A percentile compares a stretch with the other conserved stretches of the same genome.
Conservation (phyloP, 345 rosid genomes). For the Corchorus capsularis region DNA sequence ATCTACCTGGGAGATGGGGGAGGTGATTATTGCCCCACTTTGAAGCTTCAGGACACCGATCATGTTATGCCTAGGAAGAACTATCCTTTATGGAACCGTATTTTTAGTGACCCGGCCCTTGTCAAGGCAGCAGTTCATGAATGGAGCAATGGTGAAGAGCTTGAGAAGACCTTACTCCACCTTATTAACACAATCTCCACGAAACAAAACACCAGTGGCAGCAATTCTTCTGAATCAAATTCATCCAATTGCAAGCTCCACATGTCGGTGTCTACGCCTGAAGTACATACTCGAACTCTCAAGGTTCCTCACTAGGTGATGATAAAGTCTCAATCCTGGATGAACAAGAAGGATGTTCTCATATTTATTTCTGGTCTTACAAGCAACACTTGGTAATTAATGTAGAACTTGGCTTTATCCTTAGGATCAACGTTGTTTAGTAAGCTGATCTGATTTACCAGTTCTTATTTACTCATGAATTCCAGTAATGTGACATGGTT, state of each 20-base stretch:
- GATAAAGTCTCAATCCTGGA: too few species aligned
- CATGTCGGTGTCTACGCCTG: conserved; percentile 7
- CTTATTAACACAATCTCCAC: conserved; percentile 39
- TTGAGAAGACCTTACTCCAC: conserved; percentile 43
- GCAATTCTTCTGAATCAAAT: conserved; percentile 18
- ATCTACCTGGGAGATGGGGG: conserved; percentile 87
- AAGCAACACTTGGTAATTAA: neutral
- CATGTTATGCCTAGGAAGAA: conserved; percentile 72
- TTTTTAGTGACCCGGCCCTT: conserved; percentile 37
- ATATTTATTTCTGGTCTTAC: neutral
- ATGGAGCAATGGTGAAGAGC: conserved; percentile 74
- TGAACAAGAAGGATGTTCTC: neutral
- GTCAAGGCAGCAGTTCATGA: conserved; percentile 70
- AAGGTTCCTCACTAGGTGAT: conserved; percentile 3
- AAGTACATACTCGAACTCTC: conserved; percentile 14
- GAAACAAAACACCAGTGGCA: conserved; percentile 8
- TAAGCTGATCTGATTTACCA: neutral
- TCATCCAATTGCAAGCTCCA: conserved; percentile 14
- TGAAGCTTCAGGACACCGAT: conserved; percentile 62
- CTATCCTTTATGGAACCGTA: conserved; percentile 62
- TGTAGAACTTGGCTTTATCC: neutral
- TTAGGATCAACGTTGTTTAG: neutral
- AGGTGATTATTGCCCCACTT: conserved; percentile 76
- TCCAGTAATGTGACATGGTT: too few species aligned
- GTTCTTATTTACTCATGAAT: neutral